Evolutionary conservation across 2,329 filamentous ascomycete genomes (phyloP), one percentile per base, ranked within the genome.

Genomic region (Cladosporium sp.): DNA sequence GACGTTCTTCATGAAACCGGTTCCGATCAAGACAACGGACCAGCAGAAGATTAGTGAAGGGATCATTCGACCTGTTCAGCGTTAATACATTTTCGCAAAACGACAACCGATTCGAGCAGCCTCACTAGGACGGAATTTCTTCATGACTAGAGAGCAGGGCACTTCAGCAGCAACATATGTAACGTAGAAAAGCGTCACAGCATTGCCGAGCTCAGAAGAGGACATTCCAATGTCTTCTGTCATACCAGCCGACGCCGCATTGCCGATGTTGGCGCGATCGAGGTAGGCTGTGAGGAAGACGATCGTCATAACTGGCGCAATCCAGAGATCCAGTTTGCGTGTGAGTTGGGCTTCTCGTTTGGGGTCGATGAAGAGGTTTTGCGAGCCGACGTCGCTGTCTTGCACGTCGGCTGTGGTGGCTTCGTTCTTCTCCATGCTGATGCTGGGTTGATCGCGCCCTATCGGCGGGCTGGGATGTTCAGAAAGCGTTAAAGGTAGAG

Each of bases 141-240:
- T 60, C 43, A 65, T 51, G 29, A 64, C 49, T 30, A 64, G 54
- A 35, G 62, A 64, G 38, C 53, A 53, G 1, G 63, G 63, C 13
- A 61, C 60, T 39, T 72, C 69, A 33, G 70, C 65, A 12, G 64
- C 51, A 8, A 61, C 60, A 52, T 72, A 72, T 4, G 67, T 62
- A 16, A 67, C 61, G 29, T 62, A 61, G 27, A 42, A 42, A 15
- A 42, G 27, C 9, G 40, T 42, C 12, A 42, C 25, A 32, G 40
- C 40, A 9, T 18, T 42, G 8, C 40, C 40, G n/a, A 42, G 40
- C 8, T 25, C 40, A 32, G 40, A 30, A 25, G 25, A 30, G 7
- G 40, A 33, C 40, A 42, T 42, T 25, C 40, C 40, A n/a, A 42
- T 42, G 7, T 32, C 27, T 6, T 30, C 40, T 8, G 25, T 61